Evolutionary conservation across 2,329 filamentous ascomycete genomes (phyloP), one percentile per base, ranked within the genome.

Genomic region (Talaromyces sp.): DNA sequence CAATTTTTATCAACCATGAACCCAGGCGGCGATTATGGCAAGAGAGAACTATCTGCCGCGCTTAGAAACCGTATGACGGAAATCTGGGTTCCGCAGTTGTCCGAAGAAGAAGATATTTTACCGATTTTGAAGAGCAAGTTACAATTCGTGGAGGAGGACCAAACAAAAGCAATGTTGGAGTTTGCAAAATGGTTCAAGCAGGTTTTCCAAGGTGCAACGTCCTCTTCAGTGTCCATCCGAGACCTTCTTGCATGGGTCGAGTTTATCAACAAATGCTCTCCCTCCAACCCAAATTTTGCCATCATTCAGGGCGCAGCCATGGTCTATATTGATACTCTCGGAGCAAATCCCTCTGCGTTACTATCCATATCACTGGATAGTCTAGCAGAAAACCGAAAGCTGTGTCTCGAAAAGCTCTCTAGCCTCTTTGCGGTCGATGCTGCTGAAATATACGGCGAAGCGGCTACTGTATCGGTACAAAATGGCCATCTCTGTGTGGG

Each of bases 1-100:
- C 93, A 99, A 70, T 97, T 99, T 76, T 86, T 99, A 63, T 94
- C 95, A 3, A 99, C 95, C 0, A 99, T 99, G 95, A 99, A 99
- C 68, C 95, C 95, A 8, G 96, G 96, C 57, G 95, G 96, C 53
- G 95, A 99, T 72, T 99, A 98, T 73, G 95, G 95, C 66, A 99
- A 99, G 79, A 92, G 94, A 68, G 95, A 99, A 74, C 83, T 99
- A 12, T 99, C 95, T 0, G 95, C 95, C 3, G 96, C 95, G 14
- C 80, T 99, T 63, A 86, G 95, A 53, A 99, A 99, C 73, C 90
- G 95, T 63, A 96, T 99, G 73, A 99, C 95, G 0, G 95, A 99
- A 76, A 97, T 99, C 8, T 99, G 95, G 95, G 95, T 98, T 0
- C 92, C 95, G 1, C 85, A 93, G 1, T 79, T 98, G 62, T 92